Evolutionary conservation across 192 early-diverging fungal species (phyloP).

Genomic region (Podila minutissima): DNA sequence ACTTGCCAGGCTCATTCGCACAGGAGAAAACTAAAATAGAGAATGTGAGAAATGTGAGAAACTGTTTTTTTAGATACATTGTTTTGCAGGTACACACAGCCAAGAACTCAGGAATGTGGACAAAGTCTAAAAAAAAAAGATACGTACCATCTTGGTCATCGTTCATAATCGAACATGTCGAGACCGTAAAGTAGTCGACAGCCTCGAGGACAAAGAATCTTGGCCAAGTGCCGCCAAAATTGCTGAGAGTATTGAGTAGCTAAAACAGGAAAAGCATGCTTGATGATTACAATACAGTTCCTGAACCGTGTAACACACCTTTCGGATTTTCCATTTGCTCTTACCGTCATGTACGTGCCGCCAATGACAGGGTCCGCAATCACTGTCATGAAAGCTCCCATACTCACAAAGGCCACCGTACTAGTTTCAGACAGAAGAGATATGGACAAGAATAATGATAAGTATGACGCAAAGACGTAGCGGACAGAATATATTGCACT

Average conservation of each 20-base stretch:
- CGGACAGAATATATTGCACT: no score
- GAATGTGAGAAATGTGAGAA: neutral
- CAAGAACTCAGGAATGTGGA: neutral
- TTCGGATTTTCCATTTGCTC: neutral
- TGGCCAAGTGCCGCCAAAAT: slow-evolving; percentile 98
- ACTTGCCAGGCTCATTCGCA: slow-evolving; percentile 68
- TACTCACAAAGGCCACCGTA: slow-evolving; percentile 97
- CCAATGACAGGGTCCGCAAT: slow-evolving; percentile 97
- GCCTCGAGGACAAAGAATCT: slow-evolving; percentile 92
- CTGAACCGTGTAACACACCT: neutral
- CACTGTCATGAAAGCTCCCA: slow-evolving; percentile 94
- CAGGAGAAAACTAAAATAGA: slow-evolving; percentile 62
- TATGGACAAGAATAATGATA: neutral
- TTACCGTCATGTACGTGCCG: slow-evolving; percentile 81
- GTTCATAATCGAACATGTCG: slow-evolving; percentile 67
- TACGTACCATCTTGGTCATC: slow-evolving; percentile 15
- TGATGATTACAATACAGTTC: neutral
- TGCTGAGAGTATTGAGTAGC: slow-evolving; percentile 92
- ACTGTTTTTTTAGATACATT: no score
- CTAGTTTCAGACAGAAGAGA: neutral
- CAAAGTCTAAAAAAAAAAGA: neutral
- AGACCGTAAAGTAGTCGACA: slow-evolving; percentile 90
- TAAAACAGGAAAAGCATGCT: slow-evolving; percentile 3
- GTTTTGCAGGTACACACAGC: neutral
- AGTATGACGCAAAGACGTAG: no score